Evolutionary conservation across 768 basidiomycete genomes (phyloP).

Genomic region (Russula sp.): DNA sequence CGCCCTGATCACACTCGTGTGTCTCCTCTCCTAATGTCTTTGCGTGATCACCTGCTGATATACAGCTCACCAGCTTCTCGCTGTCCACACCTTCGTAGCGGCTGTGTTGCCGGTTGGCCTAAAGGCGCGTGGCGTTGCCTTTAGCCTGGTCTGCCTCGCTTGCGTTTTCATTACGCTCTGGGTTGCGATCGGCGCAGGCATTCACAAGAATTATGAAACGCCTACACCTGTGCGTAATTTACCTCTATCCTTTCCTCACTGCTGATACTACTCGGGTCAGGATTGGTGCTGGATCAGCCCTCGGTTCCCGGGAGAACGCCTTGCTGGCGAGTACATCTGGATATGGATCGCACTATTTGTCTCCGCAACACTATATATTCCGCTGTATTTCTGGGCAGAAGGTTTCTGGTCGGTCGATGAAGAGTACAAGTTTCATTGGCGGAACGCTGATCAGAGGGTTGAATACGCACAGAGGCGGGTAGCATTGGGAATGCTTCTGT

Average conservation of each 20-base stretch:
- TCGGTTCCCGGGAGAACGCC: slow-evolving; percentile 35
- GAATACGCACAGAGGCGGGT: slow-evolving; percentile 12
- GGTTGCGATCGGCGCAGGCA: slow-evolving; percentile 37
- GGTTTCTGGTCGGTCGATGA: slow-evolving; percentile 38
- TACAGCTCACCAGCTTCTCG: slow-evolving; percentile 33
- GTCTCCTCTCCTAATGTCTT: slow-evolving; percentile 1
- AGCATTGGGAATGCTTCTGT: slow-evolving; percentile 32
- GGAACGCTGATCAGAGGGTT: slow-evolving; percentile 13
- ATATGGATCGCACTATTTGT: slow-evolving; percentile 43
- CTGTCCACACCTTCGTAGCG: slow-evolving; percentile 42
- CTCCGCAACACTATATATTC: slow-evolving; percentile 40
- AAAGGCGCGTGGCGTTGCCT: slow-evolving; percentile 33
- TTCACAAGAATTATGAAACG: slow-evolving; percentile 32
- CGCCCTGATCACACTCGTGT: slow-evolving; percentile 43
- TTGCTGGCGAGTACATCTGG: slow-evolving; percentile 47
- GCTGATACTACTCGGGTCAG: slow-evolving; percentile 16
- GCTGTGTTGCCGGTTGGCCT: slow-evolving; percentile 40
- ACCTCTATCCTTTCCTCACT: slow-evolving; percentile 20
- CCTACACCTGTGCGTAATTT: slow-evolving; percentile 39
- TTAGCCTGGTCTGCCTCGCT: slow-evolving; percentile 10
- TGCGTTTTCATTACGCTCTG: slow-evolving; percentile 36
- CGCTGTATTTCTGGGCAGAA: slow-evolving; percentile 40
- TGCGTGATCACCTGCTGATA: slow-evolving; percentile 25
- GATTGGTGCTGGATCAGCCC: slow-evolving; percentile 48
- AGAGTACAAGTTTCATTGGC: slow-evolving; percentile 35